Evolutionary conservation across 805 yeast species (phyloP).

Genomic region (Yarrowia porcina): DNA sequence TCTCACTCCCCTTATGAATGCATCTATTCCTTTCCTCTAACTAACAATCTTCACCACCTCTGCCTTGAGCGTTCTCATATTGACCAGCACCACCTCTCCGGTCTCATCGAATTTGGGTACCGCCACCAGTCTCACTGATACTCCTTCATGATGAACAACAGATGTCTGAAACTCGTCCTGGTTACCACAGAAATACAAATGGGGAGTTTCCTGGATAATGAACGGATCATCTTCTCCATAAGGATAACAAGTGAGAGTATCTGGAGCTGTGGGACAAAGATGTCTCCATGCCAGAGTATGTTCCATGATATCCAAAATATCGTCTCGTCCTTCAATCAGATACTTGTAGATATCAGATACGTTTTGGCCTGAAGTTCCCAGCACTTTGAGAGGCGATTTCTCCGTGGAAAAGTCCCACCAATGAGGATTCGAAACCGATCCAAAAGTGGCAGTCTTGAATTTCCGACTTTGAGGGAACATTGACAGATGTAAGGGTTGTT

Average conservation of each 20-base stretch:
- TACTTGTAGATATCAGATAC: conserved; percentile 75
- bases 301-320: conserved; percentile 56
- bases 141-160: conserved; percentile 40
- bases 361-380: conserved; percentile 85
- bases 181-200: conserved; percentile 82
- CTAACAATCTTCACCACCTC: conserved; percentile 38
- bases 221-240: conserved; percentile 76
- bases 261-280: conserved; percentile 92
- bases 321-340: conserved; percentile 42
- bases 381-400: conserved; percentile 41
- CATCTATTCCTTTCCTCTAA: not conserved
- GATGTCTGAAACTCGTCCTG: conserved; percentile 56
- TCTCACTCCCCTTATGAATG: too few relatives aligned
- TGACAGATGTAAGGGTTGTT: conserved; percentile 81
- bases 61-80: conserved; percentile 54
- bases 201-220: conserved; percentile 70
- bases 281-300: conserved; percentile 79
- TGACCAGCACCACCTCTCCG: conserved; percentile 62
- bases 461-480: conserved; percentile 52
- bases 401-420: conserved; percentile 58
- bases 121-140: conserved; percentile 51
- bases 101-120: conserved; percentile 69
- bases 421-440: conserved; percentile 66
- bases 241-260: conserved; percentile 88
- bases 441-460: conserved; percentile 44